These are phyloP conservation scores for Aspergillus fructus DNA, from an alignment of 2,329 filamentous ascomycete genomes.

Conservation along the genomic window DNA sequence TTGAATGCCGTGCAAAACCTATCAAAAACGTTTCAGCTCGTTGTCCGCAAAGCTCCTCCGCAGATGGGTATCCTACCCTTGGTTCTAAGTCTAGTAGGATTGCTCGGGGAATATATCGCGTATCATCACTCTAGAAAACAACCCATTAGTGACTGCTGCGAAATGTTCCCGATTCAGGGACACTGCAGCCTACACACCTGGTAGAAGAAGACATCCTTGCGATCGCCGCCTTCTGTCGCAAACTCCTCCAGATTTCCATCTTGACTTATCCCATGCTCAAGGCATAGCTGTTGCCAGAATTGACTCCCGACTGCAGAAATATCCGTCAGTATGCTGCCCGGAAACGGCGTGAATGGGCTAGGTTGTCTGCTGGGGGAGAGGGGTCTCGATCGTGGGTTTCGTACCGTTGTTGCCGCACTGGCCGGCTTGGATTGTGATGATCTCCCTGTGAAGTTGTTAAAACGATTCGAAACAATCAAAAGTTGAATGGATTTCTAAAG, in stretches of 20 bases:
- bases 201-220: conserved; percentile 99
- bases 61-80: conserved; percentile 55
- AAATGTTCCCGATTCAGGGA: neutral
- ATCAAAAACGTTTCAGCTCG: conserved; percentile 4
- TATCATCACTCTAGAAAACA: conserved; percentile 77
- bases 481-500: neutral
- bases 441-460: conserved; percentile 66
- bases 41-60: conserved; percentile 1
- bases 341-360: neutral
- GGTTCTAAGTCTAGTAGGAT: conserved; percentile 96
- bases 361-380: conserved; percentile 3
- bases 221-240: conserved; percentile 93
- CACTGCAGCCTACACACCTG: conserved; percentile 48
- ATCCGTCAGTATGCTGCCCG: conserved; percentile 31
- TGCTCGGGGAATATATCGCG: conserved; percentile 92
- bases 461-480: conserved; percentile 3
- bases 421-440: conserved; percentile 98
- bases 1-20: conserved; percentile 90
- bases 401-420: conserved; percentile 99
- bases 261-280: conserved; percentile 96
- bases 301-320: conserved; percentile 75
- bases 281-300: conserved; percentile 98
- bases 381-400: conserved; percentile 34
- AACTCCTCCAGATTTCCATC: conserved; percentile 97
- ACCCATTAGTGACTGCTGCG: neutral